phyloP scores from a whole-genome alignment of 2,329 filamentous ascomycete species.

The Didymellaceae sp. region DNA sequence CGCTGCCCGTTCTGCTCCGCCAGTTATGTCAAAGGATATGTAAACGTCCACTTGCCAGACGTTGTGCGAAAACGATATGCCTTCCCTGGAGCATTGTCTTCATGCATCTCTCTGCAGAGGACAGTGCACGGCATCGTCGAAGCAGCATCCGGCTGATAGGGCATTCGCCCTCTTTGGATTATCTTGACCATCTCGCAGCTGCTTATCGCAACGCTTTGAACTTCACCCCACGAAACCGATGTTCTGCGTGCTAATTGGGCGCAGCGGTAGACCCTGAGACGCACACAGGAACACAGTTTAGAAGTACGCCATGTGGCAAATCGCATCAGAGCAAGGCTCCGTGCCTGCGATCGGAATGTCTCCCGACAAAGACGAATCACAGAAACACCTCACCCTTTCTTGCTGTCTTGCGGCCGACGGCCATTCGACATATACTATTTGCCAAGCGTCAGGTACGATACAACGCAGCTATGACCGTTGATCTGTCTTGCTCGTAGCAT shows the following conservation, averaged over 20 bases:
- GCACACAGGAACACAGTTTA: constrained; percentile 16
- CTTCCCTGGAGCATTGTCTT: constrained; percentile 7
- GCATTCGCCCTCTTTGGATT: constrained; percentile 12
- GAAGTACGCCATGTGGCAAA: constrained; percentile 15
- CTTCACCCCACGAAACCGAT: constrained; percentile 29
- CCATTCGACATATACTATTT: constrained; percentile 30
- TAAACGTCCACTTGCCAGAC: constrained; percentile 2
- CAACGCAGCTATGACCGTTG: neutral
- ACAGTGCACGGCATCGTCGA: constrained; percentile 8
- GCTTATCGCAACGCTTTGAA: constrained; percentile 33
- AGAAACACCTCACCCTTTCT: constrained; percentile 12
- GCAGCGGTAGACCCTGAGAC: constrained; percentile 15
- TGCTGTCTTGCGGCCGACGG: constrained; percentile 26
- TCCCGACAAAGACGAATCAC: constrained; percentile 16
- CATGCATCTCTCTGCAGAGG: constrained; percentile 9
- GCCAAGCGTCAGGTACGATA: constrained; percentile 18
- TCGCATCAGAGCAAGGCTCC: constrained; percentile 13
- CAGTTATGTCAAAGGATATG: constrained; percentile 30
- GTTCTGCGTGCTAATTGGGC: constrained; percentile 24
- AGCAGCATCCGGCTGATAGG: constrained; percentile 13
- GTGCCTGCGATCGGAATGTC: constrained; percentile 18
- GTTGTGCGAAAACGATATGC: neutral
- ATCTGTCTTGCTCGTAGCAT: neutral
- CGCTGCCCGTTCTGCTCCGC: constrained; percentile 13
- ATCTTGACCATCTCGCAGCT: constrained; percentile 13